Conservation (phyloP, 352 stramenopile genomes). For the Pythium sukuiense region DNA sequence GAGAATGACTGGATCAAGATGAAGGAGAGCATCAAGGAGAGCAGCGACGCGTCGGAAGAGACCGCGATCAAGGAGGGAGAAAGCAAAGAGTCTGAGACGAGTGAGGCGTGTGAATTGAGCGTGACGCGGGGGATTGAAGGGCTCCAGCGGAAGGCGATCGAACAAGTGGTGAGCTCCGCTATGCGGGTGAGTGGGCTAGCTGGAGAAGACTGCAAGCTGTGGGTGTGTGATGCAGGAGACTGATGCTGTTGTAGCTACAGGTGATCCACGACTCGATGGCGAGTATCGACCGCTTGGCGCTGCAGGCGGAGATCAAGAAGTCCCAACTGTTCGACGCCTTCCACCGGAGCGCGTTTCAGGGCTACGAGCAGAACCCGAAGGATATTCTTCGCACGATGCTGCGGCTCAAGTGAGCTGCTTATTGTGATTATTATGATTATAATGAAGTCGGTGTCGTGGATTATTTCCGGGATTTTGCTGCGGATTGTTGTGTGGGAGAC, state of each 20-base stretch:
- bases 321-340: constrained; percentile 66
- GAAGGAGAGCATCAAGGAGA: constrained; percentile 31
- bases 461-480: neutral
- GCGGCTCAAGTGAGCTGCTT: constrained; percentile 19
- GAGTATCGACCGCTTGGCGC: constrained; percentile 58
- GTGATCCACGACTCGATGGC: constrained; percentile 65
- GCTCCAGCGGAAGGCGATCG: constrained; percentile 47
- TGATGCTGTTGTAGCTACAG: constrained; percentile 35
- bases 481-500: neutral
- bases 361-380: constrained; percentile 68
- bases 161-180: constrained; percentile 17
- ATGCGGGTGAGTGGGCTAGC: constrained; percentile 10
- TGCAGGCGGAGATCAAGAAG: constrained; percentile 74
- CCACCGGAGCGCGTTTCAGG: constrained; percentile 76
- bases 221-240: neutral
- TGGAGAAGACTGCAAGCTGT: neutral
- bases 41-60: constrained; percentile 15
- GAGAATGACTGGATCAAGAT: constrained; percentile 56
- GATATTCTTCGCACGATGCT: constrained; percentile 68
- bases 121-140: constrained; percentile 46
- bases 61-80: constrained; percentile 1
- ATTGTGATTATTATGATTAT: neutral
- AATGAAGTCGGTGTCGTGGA: neutral
- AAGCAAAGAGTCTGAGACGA: constrained; percentile 3
- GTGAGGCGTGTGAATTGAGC: constrained; percentile 24